phyloP scores from a whole-genome alignment of 2,329 filamentous ascomycete species.

The Colletotrichum graminicola region DNA sequence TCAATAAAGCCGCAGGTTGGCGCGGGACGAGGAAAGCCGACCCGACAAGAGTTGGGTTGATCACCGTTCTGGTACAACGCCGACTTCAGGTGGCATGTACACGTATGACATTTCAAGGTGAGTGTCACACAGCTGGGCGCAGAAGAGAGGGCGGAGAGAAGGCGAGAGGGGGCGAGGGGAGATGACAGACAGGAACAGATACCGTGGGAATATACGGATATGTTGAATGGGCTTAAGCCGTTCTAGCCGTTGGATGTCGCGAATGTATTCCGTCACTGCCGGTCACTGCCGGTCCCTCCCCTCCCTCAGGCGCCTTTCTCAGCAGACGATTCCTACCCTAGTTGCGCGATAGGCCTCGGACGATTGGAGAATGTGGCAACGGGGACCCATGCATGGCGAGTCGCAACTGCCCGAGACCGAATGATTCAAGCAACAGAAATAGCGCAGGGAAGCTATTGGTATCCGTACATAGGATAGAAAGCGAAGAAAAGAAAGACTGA shows the following conservation, averaged over 20 bases:
- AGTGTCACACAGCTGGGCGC: constrained; percentile 6
- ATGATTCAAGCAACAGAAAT: constrained; percentile 17
- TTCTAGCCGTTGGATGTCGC: neutral
- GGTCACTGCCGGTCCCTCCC: constrained; percentile 1
- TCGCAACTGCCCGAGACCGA: constrained; percentile 8
- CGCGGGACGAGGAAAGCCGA: constrained; percentile 4
- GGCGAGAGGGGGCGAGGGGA: too few relatives aligned
- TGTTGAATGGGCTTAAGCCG: neutral
- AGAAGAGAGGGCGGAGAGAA: neutral
- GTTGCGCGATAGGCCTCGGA: constrained; percentile 16
- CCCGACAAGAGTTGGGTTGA: neutral
- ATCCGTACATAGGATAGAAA: neutral
- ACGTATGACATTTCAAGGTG: constrained; percentile 10
- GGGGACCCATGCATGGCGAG: neutral
- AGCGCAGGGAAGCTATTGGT: neutral
- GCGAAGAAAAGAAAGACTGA: neutral
- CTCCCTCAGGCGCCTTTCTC: neutral
- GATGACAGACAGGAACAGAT: neutral
- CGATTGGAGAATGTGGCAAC: neutral
- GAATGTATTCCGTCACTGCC: neutral
- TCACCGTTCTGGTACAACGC: neutral
- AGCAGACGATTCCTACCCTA: constrained; percentile 1
- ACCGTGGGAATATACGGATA: constrained; percentile 1
- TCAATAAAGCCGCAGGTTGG: neutral
- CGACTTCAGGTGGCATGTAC: constrained; percentile 22